These are phyloP conservation scores for Naganishia onofrii DNA, from an alignment of 768 basidiomycete species.

Conservation along the genomic window DNA sequence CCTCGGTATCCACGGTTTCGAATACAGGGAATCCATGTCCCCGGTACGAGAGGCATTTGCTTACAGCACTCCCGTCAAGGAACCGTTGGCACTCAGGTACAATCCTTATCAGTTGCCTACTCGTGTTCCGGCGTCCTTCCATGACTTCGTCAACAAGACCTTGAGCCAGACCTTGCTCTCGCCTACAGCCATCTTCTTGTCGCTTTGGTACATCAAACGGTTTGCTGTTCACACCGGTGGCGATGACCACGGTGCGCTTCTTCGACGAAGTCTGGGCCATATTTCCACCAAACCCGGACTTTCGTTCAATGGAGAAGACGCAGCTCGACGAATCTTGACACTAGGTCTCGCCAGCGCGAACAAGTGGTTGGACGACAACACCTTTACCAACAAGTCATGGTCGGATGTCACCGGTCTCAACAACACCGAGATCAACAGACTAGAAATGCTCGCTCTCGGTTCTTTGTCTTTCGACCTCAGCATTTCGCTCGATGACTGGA, in stretches of 20 bases:
- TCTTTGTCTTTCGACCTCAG: conserved; percentile 36
- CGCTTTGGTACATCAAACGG: conserved; percentile 38
- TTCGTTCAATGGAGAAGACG: conserved; percentile 33
- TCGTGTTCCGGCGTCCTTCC: conserved; percentile 28
- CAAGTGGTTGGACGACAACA: conserved; percentile 43
- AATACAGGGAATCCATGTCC: conserved; percentile 23
- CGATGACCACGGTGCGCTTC: conserved; percentile 33
- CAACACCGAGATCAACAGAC: conserved; percentile 36
- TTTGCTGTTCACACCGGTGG: conserved; percentile 37
- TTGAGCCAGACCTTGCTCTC: conserved; percentile 38
- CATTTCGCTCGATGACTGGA: conserved; percentile 33
- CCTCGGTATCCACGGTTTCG: conserved; percentile 18
- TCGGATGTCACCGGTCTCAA: conserved; percentile 38
- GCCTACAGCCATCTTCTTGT: conserved; percentile 36
- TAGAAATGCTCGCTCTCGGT: conserved; percentile 36
- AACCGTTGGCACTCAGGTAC: conserved; percentile 8
- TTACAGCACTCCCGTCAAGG: conserved; percentile 15
- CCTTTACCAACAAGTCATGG: conserved; percentile 42
- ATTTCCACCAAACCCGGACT: conserved; percentile 6
- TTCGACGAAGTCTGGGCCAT: conserved; percentile 29
- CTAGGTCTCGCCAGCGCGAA: conserved; percentile 39
- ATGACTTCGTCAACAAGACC: conserved; percentile 36
- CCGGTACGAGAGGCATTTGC: conserved; percentile 1
- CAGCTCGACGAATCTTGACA: conserved; percentile 34
- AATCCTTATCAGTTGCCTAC: conserved; percentile 34